These are phyloP conservation scores for Elaeis guineensis DNA, from an alignment of 176 grass and related monocot species.

Conservation along the genomic window DNA sequence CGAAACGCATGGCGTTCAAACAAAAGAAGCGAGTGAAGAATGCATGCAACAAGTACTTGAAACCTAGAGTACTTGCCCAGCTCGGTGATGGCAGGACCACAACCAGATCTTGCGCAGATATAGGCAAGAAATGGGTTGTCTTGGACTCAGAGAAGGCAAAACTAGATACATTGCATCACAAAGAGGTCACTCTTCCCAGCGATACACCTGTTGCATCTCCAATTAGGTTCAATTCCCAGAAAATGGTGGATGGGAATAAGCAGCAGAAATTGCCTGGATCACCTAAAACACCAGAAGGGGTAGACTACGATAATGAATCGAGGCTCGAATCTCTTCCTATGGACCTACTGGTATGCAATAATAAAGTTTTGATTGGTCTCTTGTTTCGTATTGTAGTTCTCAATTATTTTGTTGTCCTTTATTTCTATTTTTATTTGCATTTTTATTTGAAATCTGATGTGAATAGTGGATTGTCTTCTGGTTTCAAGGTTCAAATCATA, in stretches of 20 bases:
- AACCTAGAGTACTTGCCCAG: slow-evolving; percentile 57
- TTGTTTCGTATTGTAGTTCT: neutral
- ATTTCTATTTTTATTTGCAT: too few species aligned
- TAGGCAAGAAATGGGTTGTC: slow-evolving; percentile 66
- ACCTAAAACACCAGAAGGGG: slow-evolving; percentile 42
- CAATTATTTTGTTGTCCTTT: slow-evolving; percentile 1
- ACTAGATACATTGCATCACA: neutral
- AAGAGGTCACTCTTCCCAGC: neutral
- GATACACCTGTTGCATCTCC: neutral
- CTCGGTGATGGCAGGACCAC: slow-evolving; percentile 59
- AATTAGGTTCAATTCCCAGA: neutral
- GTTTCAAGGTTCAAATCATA: slow-evolving; percentile 66
- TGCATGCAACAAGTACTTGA: slow-evolving; percentile 65
- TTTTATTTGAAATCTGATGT: too few species aligned
- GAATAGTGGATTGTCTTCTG: neutral
- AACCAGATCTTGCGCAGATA: slow-evolving; percentile 47
- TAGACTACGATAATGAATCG: slow-evolving; percentile 43
- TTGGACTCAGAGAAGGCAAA: slow-evolving; percentile 58
- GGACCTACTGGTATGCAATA: slow-evolving; percentile 62
- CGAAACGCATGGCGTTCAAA: slow-evolving; percentile 33
- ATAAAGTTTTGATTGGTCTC: too few species aligned
- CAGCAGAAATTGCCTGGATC: slow-evolving; percentile 36
- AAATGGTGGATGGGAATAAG: slow-evolving; percentile 16
- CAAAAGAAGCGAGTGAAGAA: slow-evolving; percentile 64
- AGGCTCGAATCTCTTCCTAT: slow-evolving; percentile 80